Evolutionary conservation across 2,329 filamentous ascomycete genomes (phyloP).

Genomic region (Penicillium sp.): DNA sequence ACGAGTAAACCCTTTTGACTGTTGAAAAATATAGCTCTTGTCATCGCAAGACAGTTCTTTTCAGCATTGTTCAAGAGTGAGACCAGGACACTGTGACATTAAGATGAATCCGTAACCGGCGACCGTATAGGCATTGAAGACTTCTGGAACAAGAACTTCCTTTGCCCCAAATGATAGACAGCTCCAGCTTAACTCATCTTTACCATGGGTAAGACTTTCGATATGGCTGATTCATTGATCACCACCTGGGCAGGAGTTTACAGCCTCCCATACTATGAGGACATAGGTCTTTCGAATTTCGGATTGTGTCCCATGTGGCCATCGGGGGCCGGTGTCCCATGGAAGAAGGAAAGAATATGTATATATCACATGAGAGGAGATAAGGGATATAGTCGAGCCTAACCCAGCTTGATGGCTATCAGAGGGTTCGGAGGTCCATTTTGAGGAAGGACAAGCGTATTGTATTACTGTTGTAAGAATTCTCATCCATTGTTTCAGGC

Average conservation of each 20-base stretch:
- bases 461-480: too few species aligned
- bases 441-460: too few species aligned
- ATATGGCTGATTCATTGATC: conserved; percentile 5
- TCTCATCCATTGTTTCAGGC: too few species aligned
- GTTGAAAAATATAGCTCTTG: conserved; percentile 7
- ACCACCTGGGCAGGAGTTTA: conserved; percentile 10
- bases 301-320: conserved; percentile 11
- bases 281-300: conserved; percentile 7
- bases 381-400: too few species aligned
- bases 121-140: conserved; percentile 15
- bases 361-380: too few species aligned
- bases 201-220: conserved; percentile 9
- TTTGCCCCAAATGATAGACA: conserved; percentile 4
- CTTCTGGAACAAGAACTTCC: conserved; percentile 10
- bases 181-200: conserved; percentile 13
- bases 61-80: conserved; percentile 10
- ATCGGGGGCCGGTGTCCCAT: not conserved
- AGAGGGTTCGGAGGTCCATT: too few species aligned
- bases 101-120: conserved; percentile 13
- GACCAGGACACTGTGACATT: conserved; percentile 10
- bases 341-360: too few species aligned
- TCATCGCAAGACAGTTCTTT: conserved; percentile 4
- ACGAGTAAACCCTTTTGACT: conserved; percentile 10
- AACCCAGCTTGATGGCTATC: too few species aligned
- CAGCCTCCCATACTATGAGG: conserved; percentile 10